Evolutionary conservation across 2,329 filamentous ascomycete species (phyloP), one percentile per base, ranked within the genome.

Genomic region (Exophiala oligosperma): DNA sequence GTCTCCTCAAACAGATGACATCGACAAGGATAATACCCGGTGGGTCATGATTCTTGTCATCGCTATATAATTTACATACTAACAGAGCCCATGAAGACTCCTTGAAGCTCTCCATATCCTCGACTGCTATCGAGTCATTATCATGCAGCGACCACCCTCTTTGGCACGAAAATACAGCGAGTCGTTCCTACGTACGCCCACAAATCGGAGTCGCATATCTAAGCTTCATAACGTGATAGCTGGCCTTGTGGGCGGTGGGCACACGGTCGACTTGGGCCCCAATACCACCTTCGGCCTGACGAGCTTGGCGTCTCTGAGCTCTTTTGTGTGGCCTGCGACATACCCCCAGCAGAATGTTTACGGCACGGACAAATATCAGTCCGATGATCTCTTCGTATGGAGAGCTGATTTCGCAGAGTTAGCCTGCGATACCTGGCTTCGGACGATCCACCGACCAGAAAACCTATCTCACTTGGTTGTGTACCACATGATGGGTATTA

Each of bases 81-180:
- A 35, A 26, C 21, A 47, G 44, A 37, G 40, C 28, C 14, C 21
- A 26, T 9, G 9, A 21, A 53, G 56, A 2, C 52, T 59, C 8
- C 57, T 59, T 12, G 57, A 60, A 52, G 52, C 52, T 24, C 52
- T 60, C 14, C 56, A 60, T 38, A 60, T 60, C 23, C 35, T 60
- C 4, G 57, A 60, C 21, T 56, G 57, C 35, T 60, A 56, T 43
- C 52, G 57, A 12, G 52, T 48, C 26, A 49, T 56, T 48, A 52
- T 60, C 32, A 60, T 60, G 57, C 40, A 60, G 9, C 32, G 57
- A 9, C 57, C 57, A 4, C 47, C 52, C 4, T 53, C 47, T 35
- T 40, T 49, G n/a, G 37, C 54, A 32, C 49, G 54, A 35, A 46
- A 48, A 23, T 47, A 56, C 32, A 23, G 35, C 4, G 40, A 56